A percentile compares a stretch with the other conserved stretches of the same genome.
These are phyloP conservation scores for Hordeum marinum DNA, from an alignment of 176 grass and related monocot species.

Conservation along the genomic window DNA sequence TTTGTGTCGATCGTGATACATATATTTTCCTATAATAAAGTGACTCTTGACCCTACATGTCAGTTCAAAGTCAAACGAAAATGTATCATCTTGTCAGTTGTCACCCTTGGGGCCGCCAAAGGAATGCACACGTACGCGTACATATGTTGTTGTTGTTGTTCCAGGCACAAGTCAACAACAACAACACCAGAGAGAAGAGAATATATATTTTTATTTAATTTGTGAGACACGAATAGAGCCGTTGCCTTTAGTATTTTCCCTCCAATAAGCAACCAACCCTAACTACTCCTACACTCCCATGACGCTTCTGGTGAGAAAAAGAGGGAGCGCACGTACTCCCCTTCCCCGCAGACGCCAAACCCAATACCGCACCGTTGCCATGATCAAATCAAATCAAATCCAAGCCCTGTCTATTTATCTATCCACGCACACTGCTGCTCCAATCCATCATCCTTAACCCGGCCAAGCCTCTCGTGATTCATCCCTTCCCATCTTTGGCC, in stretches of 20 bases:
- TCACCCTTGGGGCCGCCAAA: too few species aligned
- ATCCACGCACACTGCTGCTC: slow-evolving; percentile 23
- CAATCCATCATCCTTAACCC: slow-evolving; percentile 16
- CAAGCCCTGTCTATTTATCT: slow-evolving; percentile 50
- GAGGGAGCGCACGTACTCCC: slow-evolving; percentile 20
- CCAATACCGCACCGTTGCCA: slow-evolving; percentile 17
- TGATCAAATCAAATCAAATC: slow-evolving; percentile 26
- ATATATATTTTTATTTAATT: neutral
- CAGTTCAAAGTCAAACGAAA: neutral
- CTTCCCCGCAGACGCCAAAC: neutral
- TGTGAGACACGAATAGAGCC: neutral
- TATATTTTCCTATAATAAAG: too few species aligned
- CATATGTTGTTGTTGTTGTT: neutral
- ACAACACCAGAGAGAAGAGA: neutral
- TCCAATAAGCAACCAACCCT: slow-evolving; percentile 62
- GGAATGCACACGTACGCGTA: neutral
- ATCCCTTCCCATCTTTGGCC: neutral
- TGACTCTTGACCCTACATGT: neutral
- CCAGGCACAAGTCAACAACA: slow-evolving; percentile 14
- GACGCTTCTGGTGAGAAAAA: slow-evolving; percentile 79
- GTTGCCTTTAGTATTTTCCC: slow-evolving; percentile 33
- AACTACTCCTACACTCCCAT: slow-evolving; percentile 65
- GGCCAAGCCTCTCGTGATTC: neutral
- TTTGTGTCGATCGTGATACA: neutral
- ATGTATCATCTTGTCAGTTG: too few species aligned